Conservation (phyloP, 1,284 basidiomycete genomes). For the Pseudozyma pruni region DNA sequence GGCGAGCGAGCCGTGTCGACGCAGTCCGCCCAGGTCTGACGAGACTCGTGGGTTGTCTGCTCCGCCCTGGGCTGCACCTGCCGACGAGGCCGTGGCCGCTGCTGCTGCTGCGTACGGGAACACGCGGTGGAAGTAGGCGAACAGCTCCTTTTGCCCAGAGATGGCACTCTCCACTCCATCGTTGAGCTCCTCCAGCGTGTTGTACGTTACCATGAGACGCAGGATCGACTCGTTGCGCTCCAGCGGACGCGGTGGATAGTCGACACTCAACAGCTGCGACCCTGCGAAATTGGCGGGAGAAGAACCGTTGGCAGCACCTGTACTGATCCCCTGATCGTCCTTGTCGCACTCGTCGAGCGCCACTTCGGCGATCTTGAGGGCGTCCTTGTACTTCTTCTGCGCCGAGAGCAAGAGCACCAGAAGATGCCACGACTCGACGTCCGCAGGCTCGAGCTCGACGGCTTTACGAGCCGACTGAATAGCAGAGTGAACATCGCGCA, state of each 20-base stretch:
- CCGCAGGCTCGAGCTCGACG: slow-evolving; percentile 78
- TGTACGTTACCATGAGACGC: slow-evolving; percentile 86
- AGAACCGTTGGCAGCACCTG: slow-evolving; percentile 64
- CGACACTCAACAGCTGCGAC: slow-evolving; percentile 70
- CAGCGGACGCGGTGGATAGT: slow-evolving; percentile 72
- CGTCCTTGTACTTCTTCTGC: slow-evolving; percentile 82
- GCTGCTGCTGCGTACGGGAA: slow-evolving; percentile 48
- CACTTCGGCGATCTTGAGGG: slow-evolving; percentile 80
- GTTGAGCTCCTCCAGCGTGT: slow-evolving; percentile 82
- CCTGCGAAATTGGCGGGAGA: slow-evolving; percentile 40
- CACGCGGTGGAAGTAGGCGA: slow-evolving; percentile 76
- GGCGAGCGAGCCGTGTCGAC: slow-evolving; percentile 36
- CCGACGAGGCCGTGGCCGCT: slow-evolving; percentile 31
- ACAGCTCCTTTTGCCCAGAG: slow-evolving; percentile 83
- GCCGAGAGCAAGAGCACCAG: slow-evolving; percentile 84
- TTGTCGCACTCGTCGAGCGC: slow-evolving; percentile 68
- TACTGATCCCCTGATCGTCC: slow-evolving; percentile 68
- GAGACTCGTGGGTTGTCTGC: slow-evolving; percentile 14
- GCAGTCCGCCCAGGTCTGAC: slow-evolving; percentile 23
- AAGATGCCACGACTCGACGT: slow-evolving; percentile 89
- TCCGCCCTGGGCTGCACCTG: slow-evolving; percentile 9
- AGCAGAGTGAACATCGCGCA: slow-evolving; percentile 78
- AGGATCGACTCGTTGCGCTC: slow-evolving; percentile 82
- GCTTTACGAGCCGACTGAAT: slow-evolving; percentile 76
- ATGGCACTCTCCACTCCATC: slow-evolving; percentile 88